Evolutionary conservation across 257 asterid genomes (phyloP), one percentile per base, ranked within the genome.

Genomic region (Lithospermum erythrorhizon): DNA sequence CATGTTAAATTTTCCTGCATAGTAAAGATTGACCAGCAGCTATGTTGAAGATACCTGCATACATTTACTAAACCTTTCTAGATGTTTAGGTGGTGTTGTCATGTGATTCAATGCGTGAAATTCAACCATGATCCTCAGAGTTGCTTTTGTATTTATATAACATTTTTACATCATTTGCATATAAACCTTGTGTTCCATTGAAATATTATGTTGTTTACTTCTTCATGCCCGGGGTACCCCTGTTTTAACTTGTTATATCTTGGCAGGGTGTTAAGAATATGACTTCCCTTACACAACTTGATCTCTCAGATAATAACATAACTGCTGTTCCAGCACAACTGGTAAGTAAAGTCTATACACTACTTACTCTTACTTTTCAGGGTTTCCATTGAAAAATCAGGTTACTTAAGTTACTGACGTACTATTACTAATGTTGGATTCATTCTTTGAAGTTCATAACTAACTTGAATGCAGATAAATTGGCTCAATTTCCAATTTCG

Each of bases 241-340:
- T 41, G 19, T 67, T 24, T 19, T 60, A 60, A 21, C 54, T 21
- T 54, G 29, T 65, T 61, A 65, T 72, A 70, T 75, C 61, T 63
- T 68, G 75, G 81, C 82, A 91, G 98, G 79, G 78, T 66, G 78
- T 91, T 47, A 85, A 78, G 77, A 72, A 74, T 71, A 72, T 93
- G 77, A 77, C 82, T 57, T 78, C 87, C 68, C 91, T 93, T 55
- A 48, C 79, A 9, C 94, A 88, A 78, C 95, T 93, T 61, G 82
- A 80, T 77, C 72, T 93, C 30, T 86, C 97, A 56, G 91, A 93
- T 80, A 93, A 93, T 76, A 83, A 86, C 63, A 78, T 93, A 70
- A 75, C 94, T 64, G 72, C 82, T 23, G 86, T 89, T 75, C 93
- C 98, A 32, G 90, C 98, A 19, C 84, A 82, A 59, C 77, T 93